phyloP scores from a whole-genome alignment of 2,329 filamentous ascomycete genomes.

The Fusarium circinatum region DNA sequence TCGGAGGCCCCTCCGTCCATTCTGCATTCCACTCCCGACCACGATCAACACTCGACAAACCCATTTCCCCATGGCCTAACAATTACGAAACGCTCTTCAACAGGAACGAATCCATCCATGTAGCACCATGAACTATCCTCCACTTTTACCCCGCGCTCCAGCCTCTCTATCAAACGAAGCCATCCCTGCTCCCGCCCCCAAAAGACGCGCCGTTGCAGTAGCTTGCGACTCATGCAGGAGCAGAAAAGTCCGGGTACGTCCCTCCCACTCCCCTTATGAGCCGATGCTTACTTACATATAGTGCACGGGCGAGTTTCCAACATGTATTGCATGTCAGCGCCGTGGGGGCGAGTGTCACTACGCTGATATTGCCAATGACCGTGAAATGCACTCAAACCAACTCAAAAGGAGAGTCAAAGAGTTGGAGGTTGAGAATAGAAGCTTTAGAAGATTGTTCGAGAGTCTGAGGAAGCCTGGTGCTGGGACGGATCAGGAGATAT shows the following conservation, averaged over 20 bases:
- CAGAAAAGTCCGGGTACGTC: not conserved
- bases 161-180: accelerated
- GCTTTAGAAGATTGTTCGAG: not conserved
- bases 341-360: not conserved
- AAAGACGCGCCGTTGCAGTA: not conserved
- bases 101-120: not conserved
- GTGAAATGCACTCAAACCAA: not conserved
- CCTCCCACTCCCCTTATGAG: accelerated
- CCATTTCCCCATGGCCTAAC: not conserved
- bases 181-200: not conserved
- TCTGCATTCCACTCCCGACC: not conserved
- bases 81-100: not conserved
- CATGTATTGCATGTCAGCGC: not conserved
- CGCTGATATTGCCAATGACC: not conserved
- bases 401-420: not conserved
- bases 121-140: not conserved
- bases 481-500: not conserved
- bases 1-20: not conserved
- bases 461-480: not conserved
- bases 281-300: not conserved
- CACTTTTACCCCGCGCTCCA: not conserved
- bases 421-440: not conserved
- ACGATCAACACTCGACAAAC: not conserved
- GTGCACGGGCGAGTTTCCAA: not conserved
- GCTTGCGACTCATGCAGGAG: not conserved